Base-by-base conservation (phyloP, 805 yeast genomes). In the Saccharomycopsis guyanensis region DNA sequence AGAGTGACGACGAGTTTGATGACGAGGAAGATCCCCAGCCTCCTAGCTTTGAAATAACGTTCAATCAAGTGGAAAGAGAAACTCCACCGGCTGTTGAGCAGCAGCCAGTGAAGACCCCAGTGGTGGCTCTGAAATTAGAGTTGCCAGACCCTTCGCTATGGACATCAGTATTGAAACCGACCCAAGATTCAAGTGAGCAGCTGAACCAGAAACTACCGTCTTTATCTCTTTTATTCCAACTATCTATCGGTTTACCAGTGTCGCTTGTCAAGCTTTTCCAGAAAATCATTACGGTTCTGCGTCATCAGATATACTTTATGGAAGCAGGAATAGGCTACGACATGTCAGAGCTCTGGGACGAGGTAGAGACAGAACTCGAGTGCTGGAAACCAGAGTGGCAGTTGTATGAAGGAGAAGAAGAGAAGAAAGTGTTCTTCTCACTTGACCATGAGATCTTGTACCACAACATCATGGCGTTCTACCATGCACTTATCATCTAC, bases 211-310 rank as follows among this genome's bases (percentile, higher is more conserved):
- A n/a, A n/a, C n/a, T n/a, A n/a, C n/a, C n/a, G n/a, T n/a, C n/a
- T n/a, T 72, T 68, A 43, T 63, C 68, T 51, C 68, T 69, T 54
- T 72, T 73, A 13, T 69, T 73, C 3, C 73, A 69, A 51, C 72
- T 73, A 1, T 57, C 70, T 19, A 69, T 70, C 51, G 75, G 74
- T 2, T 57, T 70, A 34, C 75, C 74, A 19, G 67, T 66, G 50
- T 66, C 72, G n/a, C 59, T 70, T 35, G 67, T 70, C 49, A 41
- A 65, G 10, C 53, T 70, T 18, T 70, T 70, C 56, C 60, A 68
- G 43, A 65, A 63, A 38, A 70, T 70, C 0, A 72, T 69, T 13
- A 65, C 62, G 38, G 51, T 69, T 32, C 48, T 69, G 27, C 57
- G 73, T 29, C 59, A 66, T 19, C 69, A 69, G 47, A 63, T 66